Base-by-base conservation (phyloP, 805 yeast species). In the Saturnispora zaruensis region DNA sequence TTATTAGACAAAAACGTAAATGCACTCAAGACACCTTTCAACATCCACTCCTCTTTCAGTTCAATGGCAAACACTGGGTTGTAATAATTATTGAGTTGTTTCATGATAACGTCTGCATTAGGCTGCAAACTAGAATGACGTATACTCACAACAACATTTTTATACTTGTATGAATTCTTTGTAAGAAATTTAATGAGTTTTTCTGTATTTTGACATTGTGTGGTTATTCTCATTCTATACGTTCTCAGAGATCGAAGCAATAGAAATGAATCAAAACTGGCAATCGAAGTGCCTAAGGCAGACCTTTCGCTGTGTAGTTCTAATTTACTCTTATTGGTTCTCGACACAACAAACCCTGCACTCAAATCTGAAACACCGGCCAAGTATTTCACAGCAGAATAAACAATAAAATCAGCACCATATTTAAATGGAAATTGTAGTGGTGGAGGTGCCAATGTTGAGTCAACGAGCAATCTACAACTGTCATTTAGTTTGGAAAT, bases 401-500 rank as follows among this genome's bases (percentile, higher is more conserved):
- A 79, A 60, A 77, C 69, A 5, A 76, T 72, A 48, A 72, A 64
- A 57, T 77, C 80, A 4, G 79, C 81, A 4, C 79, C 79, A 55
- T 67, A 69, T 24, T 65, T 60, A 56, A 76, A 76, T 0, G 82
- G 78, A 52, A 74, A 70, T 55, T 72, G 80, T 42, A 77, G 64
- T 9, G 80, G 80, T 7, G 79, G 79, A 7, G 81, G 81, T 1
- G 80, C 81, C 55, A 77, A 68, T 0, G 81, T 77, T 9, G 81
- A 71, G 61, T 77, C 82, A 2, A 77, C 77, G 23, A 75, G 52
- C 20, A 77, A 57, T 9, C 49, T 40, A 30, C 63, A 59, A 2
- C 78, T 76, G 5, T 74, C 72, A 48, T 63, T 65, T 2, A 59
- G 59, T 54, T 75, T 79, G 0, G 79, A 77, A 40, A 64, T 52